Percentiles rank a stretch among this genome's conserved stretches.
These are phyloP conservation scores for Mercurialis annua DNA, from an alignment of 345 rosid genomes.

Conservation along the genomic window DNA sequence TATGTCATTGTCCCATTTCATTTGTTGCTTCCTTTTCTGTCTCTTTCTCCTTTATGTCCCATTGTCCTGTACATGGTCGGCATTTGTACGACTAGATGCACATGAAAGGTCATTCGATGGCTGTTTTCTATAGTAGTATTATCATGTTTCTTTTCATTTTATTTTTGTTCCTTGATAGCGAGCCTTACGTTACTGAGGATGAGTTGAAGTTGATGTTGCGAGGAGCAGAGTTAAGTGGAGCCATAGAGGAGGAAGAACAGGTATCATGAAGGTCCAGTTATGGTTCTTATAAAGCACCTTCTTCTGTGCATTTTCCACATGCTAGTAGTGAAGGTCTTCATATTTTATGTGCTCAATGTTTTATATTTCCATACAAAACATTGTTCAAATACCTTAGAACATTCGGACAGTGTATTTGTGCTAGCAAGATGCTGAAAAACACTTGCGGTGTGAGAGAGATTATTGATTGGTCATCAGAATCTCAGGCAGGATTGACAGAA, in stretches of 20 bases:
- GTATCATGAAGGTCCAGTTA: conserved; percentile 28
- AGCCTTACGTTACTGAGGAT: conserved; percentile 96
- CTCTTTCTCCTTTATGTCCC: not conserved
- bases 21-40: not conserved
- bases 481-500: too few species aligned
- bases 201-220: conserved; percentile 93
- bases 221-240: conserved; percentile 96
- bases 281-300: not conserved
- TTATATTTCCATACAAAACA: too few species aligned
- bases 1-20: not conserved
- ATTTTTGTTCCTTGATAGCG: conserved; percentile 37
- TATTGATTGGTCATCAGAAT: too few species aligned
- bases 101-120: not conserved
- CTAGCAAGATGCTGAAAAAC: not conserved
- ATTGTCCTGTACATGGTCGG: not conserved
- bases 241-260: conserved; percentile 99
- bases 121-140: conserved; percentile 3
- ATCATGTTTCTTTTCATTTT: conserved; percentile 1
- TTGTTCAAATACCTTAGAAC: too few species aligned
- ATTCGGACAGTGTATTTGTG: not conserved
- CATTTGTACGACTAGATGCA: not conserved
- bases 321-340: too few species aligned
- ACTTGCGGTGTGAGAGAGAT: too few species aligned
- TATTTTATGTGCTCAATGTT: too few species aligned
- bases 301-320: not conserved